Conservation (phyloP, 2,329 filamentous ascomycete genomes). For the Alternaria novae-zelandiae region DNA sequence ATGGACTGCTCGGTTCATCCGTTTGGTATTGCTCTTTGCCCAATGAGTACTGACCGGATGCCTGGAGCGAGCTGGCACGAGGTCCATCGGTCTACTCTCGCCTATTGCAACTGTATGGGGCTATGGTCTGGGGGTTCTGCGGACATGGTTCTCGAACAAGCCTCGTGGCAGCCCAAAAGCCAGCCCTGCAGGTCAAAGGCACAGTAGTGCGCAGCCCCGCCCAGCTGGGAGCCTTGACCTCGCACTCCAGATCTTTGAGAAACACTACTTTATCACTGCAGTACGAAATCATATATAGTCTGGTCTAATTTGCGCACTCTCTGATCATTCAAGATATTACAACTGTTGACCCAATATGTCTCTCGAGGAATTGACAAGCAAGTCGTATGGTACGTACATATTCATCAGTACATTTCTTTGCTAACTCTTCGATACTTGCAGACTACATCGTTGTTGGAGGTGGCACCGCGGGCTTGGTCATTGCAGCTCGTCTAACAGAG, state of each 20-base stretch:
- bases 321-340: too few species aligned
- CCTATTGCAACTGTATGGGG: not conserved
- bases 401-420: not conserved
- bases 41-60: not conserved
- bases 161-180: not conserved
- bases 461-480: constrained; percentile 38
- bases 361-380: constrained; percentile 28
- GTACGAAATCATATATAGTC: not conserved
- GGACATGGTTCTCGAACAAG: not conserved
- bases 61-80: not conserved
- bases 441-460: constrained; percentile 36
- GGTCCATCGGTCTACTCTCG: not conserved
- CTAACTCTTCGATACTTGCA: not conserved
- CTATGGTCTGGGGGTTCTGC: not conserved
- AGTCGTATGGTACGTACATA: constrained; percentile 19
- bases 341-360: constrained; percentile 20
- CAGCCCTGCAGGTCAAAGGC: not conserved
- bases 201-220: not conserved
- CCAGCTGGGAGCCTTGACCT: not conserved
- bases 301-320: too few species aligned
- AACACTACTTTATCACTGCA: not conserved
- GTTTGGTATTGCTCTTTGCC: too few species aligned
- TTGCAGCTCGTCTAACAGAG: constrained; percentile 38
- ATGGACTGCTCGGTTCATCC: not conserved
- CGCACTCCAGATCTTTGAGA: not conserved